Conservation (phyloP, 2,329 filamentous ascomycete genomes). For the Fusarium keratoplasticum region DNA sequence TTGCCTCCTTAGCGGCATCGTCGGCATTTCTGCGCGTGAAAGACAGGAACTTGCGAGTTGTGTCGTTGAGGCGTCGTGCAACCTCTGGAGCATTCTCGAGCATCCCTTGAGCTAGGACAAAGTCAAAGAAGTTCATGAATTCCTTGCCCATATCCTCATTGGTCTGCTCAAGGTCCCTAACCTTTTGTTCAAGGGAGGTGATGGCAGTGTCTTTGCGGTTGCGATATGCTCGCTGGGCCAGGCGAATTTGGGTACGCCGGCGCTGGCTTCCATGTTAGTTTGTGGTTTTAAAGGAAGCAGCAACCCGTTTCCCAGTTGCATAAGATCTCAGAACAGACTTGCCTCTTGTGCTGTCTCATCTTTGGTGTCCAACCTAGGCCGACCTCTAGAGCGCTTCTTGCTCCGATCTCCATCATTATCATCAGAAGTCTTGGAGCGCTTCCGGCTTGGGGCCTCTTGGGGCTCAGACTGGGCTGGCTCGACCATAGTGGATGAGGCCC, state of each 20-base stretch:
- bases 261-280: slow-evolving; percentile 62
- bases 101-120: slow-evolving; percentile 67
- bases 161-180: slow-evolving; percentile 74
- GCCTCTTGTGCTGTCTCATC: slow-evolving; percentile 84
- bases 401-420: slow-evolving; percentile 55
- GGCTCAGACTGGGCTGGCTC: slow-evolving; percentile 8
- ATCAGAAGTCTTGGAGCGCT: slow-evolving; percentile 39
- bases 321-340: slow-evolving; percentile 50
- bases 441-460: slow-evolving; percentile 23
- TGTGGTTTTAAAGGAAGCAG: not conserved
- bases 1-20: slow-evolving; percentile 30
- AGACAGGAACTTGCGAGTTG: slow-evolving; percentile 68
- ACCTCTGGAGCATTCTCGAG: slow-evolving; percentile 68
- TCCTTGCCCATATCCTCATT: slow-evolving; percentile 80
- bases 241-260: slow-evolving; percentile 86
- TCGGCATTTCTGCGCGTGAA: slow-evolving; percentile 62
- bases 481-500: slow-evolving; percentile 6
- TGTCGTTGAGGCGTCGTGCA: slow-evolving; percentile 65
- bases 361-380: slow-evolving; percentile 79
- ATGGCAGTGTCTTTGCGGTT: slow-evolving; percentile 88
- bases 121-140: slow-evolving; percentile 76
- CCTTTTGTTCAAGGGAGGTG: slow-evolving; percentile 75
- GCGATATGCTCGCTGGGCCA: slow-evolving; percentile 87
- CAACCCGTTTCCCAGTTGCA: not conserved
- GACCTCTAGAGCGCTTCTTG: slow-evolving; percentile 74